Evolutionary conservation across 441 rosid genomes (phyloP), one percentile per base, ranked within the genome.

Genomic region (Aleurites moluccanus): DNA sequence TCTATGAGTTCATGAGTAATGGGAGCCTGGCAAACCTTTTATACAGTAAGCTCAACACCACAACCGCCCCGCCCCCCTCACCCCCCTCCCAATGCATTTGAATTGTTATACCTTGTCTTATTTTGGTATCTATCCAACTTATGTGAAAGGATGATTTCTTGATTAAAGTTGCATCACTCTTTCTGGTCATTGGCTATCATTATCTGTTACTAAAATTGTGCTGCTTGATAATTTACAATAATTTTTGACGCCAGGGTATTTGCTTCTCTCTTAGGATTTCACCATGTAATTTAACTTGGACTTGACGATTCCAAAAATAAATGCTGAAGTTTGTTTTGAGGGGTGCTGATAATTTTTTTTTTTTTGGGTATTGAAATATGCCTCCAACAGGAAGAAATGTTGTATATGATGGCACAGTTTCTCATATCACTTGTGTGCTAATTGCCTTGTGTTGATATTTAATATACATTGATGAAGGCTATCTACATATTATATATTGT

Each of bases 1-100:
- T 96, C 40, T 93, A 96, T 70, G 97, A 91, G 89, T 94, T 88
- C 92, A 96, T 96, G 99, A 91, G 91, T 84, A 96, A 89, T 56
- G 97, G 98, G 68, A 96, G 98, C 83, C 81, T 93, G 84, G 94
- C 89, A 80, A 90, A 87, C 84, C 88, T 81, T 81, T 80, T 93
- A 70, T 88, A 96, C 76, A 73, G 98, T 90, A 82, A 89, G 96
- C 75, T 82, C 67, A 55, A 27, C 40, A 0, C 40, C 40, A 33
- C 35, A 66, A 49, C 79, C 74, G 14, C 68, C 30, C n/a, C n/a
- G n/a, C n/a, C n/a, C n/a, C n/a, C n/a, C n/a, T n/a, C n/a, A n/a
- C n/a, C n/a, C n/a, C n/a, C n/a, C n/a, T n/a, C n/a, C n/a, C n/a
- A n/a, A n/a, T n/a, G n/a, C n/a, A n/a, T 69, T 80, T 47, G 35